A percentile compares a stretch with the other conserved stretches of the same genome.
These are phyloP conservation scores for Cymbopogon flexuosus DNA, from an alignment of 202 grass and related monocot genomes.

Conservation along the genomic window DNA sequence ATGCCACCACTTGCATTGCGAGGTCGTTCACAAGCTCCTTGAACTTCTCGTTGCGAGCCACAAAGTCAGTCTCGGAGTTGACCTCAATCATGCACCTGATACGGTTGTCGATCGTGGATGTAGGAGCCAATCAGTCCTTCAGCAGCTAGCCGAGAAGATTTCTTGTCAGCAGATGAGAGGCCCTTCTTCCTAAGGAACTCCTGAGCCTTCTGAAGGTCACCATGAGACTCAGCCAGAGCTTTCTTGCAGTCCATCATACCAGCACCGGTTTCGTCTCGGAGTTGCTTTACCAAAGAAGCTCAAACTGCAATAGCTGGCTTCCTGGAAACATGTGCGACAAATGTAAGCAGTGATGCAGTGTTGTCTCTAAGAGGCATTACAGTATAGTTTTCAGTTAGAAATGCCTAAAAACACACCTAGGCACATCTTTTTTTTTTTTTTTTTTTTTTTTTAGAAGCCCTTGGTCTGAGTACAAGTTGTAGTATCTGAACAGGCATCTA, in stretches of 20 bases:
- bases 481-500: too few relatives aligned
- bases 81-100: conserved; percentile 82
- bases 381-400: conserved; percentile 16
- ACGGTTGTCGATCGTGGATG: conserved; percentile 86
- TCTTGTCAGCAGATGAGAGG: conserved; percentile 91
- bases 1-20: conserved; percentile 93
- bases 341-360: conserved; percentile 8
- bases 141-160: conserved; percentile 79
- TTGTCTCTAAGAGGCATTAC: background rate
- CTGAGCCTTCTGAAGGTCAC: conserved; percentile 78
- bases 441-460: too few relatives aligned
- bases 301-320: conserved; percentile 63
- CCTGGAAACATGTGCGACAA: conserved; percentile 44
- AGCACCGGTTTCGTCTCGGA: conserved; percentile 88
- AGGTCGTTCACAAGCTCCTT: conserved; percentile 91
- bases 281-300: conserved; percentile 84
- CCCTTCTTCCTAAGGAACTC: conserved; percentile 95
- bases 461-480: too few relatives aligned
- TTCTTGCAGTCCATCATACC: conserved; percentile 99
- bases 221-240: conserved; percentile 65
- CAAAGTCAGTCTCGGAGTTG: conserved; percentile 92
- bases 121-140: conserved; percentile 89
- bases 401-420: conserved; percentile 15
- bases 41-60: conserved; percentile 87
- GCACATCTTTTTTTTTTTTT: background rate